Conservation (phyloP, 1,139 yeast species). For the Pichia norvegensis region DNA sequence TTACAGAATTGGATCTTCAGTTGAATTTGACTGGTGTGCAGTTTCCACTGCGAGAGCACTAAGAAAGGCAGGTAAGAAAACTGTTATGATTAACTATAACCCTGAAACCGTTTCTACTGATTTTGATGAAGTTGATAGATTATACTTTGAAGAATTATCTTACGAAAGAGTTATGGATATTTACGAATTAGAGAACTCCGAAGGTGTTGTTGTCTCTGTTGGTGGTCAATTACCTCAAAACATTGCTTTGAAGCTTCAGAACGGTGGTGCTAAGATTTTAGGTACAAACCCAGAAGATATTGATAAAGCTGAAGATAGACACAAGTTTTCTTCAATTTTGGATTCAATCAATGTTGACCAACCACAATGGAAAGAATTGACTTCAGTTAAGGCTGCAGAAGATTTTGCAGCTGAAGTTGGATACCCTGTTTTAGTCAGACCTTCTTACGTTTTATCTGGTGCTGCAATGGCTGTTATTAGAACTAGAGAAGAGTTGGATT, state of each 20-base stretch:
- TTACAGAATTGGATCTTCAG: conserved; percentile 96
- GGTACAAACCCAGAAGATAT: conserved; percentile 95
- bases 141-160: conserved; percentile 90
- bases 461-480: conserved; percentile 97
- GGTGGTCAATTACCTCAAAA: conserved; percentile 98
- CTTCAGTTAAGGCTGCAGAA: conserved; percentile 80
- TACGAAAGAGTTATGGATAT: conserved; percentile 97
- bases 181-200: conserved; percentile 82
- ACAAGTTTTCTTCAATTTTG: conserved; percentile 89
- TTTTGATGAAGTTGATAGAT: conserved; percentile 95
- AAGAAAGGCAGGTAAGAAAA: conserved; percentile 78
- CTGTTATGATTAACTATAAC: conserved; percentile 94
- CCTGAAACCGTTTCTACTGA: conserved; percentile 99
- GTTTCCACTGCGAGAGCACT: conserved; percentile 93
- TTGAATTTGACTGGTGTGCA: conserved; percentile 99
- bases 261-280: conserved; percentile 76
- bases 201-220: conserved; percentile 90
- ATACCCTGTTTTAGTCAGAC: conserved; percentile 95
- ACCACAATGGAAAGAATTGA: conserved; percentile 95
- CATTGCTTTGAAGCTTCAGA: conserved; percentile 79
- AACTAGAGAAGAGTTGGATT: conserved; percentile 67
- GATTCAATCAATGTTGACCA: conserved; percentile 91
- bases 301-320: conserved; percentile 97
- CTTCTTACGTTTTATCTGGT: conserved; percentile 94
- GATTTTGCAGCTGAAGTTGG: conserved; percentile 78